Base-by-base conservation (phyloP, 176 grass and related monocot species). In the Lolium multiflorum region DNA sequence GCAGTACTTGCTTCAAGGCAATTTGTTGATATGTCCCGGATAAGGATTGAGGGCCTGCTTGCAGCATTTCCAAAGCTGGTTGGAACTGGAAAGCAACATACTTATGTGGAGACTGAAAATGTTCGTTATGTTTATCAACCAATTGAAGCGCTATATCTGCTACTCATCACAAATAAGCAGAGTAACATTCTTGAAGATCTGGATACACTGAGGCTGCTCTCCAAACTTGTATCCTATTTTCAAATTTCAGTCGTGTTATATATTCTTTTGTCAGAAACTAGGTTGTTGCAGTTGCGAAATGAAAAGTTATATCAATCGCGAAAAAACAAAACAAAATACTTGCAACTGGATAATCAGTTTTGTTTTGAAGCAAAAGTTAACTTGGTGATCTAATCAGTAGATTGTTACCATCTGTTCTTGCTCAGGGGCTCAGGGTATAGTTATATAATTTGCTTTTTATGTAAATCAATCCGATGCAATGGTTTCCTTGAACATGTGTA, bases 61-160 rank as follows among this genome's bases (percentile, higher is more conserved):
- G 92, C 92, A 77, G 95, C 95, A 74, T 97, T 97, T 84, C 91
- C 92, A 15, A 97, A 97, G 62, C 81, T 97, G 89, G 90, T 97
- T 51, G 95, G 92, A 74, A 94, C 82, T 66, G 92, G 90, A 91
- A 97, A 94, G 76, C 95, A 97, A 61, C 95, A 97, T 79, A 96
- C 94, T 46, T 94, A 94, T 86, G 85, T 97, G 74, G 94, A 94
- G 79, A 90, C 92, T 72, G 92, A 97, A 87, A 94, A 93, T 88
- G 95, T 94, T 43, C 90, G 95, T 65, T 97, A 97, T 88, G 87
- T 97, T n/a, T 97, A 94, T 84, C 95, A 94, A 83, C 91, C 92
- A 64, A 97, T 97, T 58, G 95, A 97, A 89, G 78, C 58, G 28
- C 78, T 94, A 10, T 97, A 92, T 90, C 76, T 92, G 56, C 22